These are phyloP conservation scores for Dactylellina leptospora DNA, from an alignment of 2,329 filamentous ascomycete species.

Conservation along the genomic window DNA sequence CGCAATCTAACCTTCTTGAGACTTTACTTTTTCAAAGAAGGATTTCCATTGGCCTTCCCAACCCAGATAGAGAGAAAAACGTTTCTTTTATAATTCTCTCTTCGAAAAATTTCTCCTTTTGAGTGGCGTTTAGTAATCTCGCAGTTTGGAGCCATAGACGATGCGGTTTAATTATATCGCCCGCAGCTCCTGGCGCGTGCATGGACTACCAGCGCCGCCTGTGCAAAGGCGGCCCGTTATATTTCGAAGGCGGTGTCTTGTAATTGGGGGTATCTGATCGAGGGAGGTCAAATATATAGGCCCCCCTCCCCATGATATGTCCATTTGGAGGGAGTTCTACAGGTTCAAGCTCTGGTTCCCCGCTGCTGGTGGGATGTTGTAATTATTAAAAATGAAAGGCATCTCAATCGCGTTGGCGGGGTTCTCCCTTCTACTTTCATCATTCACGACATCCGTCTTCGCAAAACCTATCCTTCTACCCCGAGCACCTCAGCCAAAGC, in stretches of 20 bases:
- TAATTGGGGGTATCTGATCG: not conserved
- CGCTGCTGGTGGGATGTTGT: too few relatives aligned
- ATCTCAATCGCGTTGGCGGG: not conserved
- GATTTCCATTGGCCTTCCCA: slow-evolving; percentile 1
- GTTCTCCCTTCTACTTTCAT: not conserved
- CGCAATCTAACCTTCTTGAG: too few relatives aligned
- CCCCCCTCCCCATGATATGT: too few relatives aligned
- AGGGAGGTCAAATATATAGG: too few relatives aligned
- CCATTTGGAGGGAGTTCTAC: too few relatives aligned
- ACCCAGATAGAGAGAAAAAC: not conserved
- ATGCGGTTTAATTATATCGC: not conserved
- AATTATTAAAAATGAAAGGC: not conserved
- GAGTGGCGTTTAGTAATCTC: not conserved
- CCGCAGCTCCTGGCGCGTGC: not conserved
- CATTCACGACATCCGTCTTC: not conserved
- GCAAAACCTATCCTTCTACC: not conserved
- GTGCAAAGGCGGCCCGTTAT: not conserved
- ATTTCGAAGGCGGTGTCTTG: not conserved
- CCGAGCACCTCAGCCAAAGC: not conserved
- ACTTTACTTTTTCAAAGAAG: too few relatives aligned
- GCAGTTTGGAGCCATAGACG: not conserved
- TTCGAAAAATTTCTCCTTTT: not conserved
- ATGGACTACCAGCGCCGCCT: not conserved
- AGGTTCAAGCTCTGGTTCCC: too few relatives aligned
- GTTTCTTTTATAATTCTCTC: not conserved